Conservation (phyloP, 2,329 filamentous ascomycete species). For the Aspergillus sp. region DNA sequence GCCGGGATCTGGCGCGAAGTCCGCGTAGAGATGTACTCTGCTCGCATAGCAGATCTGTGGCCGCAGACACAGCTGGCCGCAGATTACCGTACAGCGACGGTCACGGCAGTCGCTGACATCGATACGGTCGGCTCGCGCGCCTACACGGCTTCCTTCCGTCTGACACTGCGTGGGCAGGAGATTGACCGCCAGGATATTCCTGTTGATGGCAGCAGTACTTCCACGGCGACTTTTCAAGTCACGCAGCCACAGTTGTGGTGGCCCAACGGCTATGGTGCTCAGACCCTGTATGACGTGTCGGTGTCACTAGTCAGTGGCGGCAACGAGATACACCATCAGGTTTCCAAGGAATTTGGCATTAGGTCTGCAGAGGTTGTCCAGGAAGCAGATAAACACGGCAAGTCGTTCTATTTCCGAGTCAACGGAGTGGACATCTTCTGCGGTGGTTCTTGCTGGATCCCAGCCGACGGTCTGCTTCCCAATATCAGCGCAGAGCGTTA, state of each 20-base stretch:
- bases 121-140: not conserved
- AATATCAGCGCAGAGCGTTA: slow-evolving; percentile 56
- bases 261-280: slow-evolving; percentile 59
- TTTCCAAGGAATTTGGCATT: slow-evolving; percentile 55
- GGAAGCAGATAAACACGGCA: slow-evolving; percentile 53
- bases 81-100: slow-evolving; percentile 40
- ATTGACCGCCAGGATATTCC: not conserved
- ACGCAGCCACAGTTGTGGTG: slow-evolving; percentile 58
- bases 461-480: slow-evolving; percentile 61
- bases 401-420: slow-evolving; percentile 64
- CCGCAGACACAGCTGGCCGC: slow-evolving; percentile 40
- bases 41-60: slow-evolving; percentile 60
- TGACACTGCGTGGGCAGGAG: not conserved
- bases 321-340: slow-evolving; percentile 42
- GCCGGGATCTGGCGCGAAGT: slow-evolving; percentile 67
- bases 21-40: slow-evolving; percentile 62
- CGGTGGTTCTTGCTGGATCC: slow-evolving; percentile 67
- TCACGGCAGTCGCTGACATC: slow-evolving; percentile 40
- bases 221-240: slow-evolving; percentile 37
- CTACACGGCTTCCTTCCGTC: not conserved
- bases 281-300: slow-evolving; percentile 56
- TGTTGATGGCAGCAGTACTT: slow-evolving; percentile 19
- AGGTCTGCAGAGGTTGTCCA: slow-evolving; percentile 50
- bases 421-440: slow-evolving; percentile 67
- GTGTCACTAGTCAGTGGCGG: slow-evolving; percentile 44